Conservation (phyloP, 208 protist species). For the Zelonia costaricensis region DNA sequence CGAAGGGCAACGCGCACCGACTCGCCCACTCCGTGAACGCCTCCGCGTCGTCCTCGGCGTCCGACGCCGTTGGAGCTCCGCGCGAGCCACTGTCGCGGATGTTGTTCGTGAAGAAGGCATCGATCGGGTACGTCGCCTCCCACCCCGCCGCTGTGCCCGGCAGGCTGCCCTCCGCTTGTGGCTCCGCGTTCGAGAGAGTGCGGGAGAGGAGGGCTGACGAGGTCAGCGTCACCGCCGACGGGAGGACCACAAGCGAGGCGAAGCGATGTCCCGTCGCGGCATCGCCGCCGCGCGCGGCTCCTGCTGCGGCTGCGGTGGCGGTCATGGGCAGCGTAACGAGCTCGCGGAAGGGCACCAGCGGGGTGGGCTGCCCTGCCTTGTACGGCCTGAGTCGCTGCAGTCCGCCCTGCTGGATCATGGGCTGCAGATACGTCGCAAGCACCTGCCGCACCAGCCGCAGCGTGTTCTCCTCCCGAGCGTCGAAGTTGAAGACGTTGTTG, state of each 20-base stretch:
- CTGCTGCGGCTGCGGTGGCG: background rate
- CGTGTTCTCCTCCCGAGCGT: conserved; percentile 73
- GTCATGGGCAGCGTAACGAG: conserved; percentile 26
- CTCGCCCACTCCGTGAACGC: conserved; percentile 69
- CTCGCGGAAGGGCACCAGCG: conserved; percentile 30
- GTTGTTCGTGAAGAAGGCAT: conserved; percentile 13
- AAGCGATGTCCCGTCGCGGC: background rate
- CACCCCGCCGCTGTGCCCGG: conserved; percentile 16
- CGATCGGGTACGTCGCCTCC: conserved; percentile 25
- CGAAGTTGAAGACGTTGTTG: conserved; percentile 90
- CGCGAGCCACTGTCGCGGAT: background rate
- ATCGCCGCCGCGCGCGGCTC: background rate
- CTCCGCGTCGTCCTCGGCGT: no score
- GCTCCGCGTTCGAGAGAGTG: background rate
- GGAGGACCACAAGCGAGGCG: conserved; percentile 5
- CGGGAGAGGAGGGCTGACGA: background rate
- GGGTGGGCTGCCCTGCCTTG: conserved; percentile 34
- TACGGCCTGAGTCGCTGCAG: conserved; percentile 51
- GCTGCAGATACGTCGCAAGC: conserved; percentile 45
- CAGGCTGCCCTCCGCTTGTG: background rate
- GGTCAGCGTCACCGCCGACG: conserved; percentile 1
- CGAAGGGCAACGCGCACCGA: conserved; percentile 51
- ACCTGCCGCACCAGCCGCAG: conserved; percentile 70
- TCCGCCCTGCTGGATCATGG: conserved; percentile 40
- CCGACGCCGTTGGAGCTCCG: no score